Evolutionary conservation across 2,329 filamentous ascomycete species (phyloP).

Genomic region (Zymoseptoria brevis): DNA sequence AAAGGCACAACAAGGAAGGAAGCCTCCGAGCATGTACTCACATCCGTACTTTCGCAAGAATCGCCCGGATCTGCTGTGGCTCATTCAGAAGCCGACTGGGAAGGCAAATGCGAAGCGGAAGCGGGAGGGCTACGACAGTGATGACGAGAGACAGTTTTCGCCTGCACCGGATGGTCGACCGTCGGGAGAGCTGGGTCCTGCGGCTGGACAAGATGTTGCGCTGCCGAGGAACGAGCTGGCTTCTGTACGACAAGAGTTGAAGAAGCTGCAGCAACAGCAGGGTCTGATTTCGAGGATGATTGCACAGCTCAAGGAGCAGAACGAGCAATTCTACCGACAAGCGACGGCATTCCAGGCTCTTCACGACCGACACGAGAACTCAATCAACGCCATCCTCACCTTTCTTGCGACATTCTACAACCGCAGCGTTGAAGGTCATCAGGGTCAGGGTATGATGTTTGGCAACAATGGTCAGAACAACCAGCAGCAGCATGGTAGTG

Average conservation of each 20-base stretch:
- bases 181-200: conserved; percentile 18
- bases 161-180: conserved; percentile 21
- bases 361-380: conserved; percentile 95
- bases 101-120: conserved; percentile 45
- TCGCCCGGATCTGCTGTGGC: conserved; percentile 84
- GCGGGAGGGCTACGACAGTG: conserved; percentile 60
- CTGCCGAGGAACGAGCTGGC: conserved; percentile 66
- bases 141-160: conserved; percentile 46
- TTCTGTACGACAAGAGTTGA: conserved; percentile 69
- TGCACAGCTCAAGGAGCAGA: conserved; percentile 70
- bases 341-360: conserved; percentile 82
- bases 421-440: conserved; percentile 80
- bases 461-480: conserved; percentile 40
- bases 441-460: conserved; percentile 72
- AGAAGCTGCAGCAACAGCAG: conserved; percentile 78
- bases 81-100: conserved; percentile 91
- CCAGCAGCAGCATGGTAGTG: conserved; percentile 46
- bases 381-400: conserved; percentile 96
- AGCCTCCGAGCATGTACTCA: conserved; percentile 95
- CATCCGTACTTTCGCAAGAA: conserved; percentile 94
- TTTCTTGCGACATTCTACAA: conserved; percentile 96
- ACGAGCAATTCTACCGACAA: conserved; percentile 80
- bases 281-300: conserved; percentile 78
- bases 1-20: conserved; percentile 82
- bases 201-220: conserved; percentile 39